Evolutionary conservation across 139 green algal genomes (phyloP).

Genomic region (Pedinophyceae sp.): DNA sequence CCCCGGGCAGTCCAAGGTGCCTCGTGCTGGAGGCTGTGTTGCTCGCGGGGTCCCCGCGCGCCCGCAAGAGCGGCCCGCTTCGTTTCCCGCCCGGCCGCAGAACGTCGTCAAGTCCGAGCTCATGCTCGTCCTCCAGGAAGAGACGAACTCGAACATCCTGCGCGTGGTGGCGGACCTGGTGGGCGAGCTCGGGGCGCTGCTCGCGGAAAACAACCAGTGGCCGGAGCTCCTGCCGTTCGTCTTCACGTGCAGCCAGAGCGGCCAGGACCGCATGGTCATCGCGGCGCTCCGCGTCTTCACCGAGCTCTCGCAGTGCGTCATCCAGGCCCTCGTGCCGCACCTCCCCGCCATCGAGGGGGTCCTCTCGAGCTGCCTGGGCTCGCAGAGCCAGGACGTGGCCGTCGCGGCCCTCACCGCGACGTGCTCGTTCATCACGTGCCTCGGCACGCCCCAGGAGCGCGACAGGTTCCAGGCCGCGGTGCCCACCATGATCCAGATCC

Average conservation of each 20-base stretch:
- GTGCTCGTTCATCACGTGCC: slow-evolving; percentile 12
- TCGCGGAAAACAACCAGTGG: slow-evolving; percentile 35
- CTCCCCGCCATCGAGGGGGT: slow-evolving; percentile 18
- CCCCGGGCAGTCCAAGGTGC: too few relatives aligned
- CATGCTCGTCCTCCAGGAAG: too few relatives aligned
- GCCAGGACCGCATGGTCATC: slow-evolving; percentile 1
- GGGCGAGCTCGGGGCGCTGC: slow-evolving; percentile 3
- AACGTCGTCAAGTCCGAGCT: too few relatives aligned
- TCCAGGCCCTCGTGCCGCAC: slow-evolving; percentile 37
- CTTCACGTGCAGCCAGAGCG: slow-evolving; percentile 52
- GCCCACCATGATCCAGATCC: slow-evolving; percentile 51
- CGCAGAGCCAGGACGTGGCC: slow-evolving; percentile 7
- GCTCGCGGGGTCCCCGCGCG: too few relatives aligned
- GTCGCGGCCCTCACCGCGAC: slow-evolving; percentile 8
- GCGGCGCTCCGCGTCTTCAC: slow-evolving; percentile 43
- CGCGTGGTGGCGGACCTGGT: not conserved
- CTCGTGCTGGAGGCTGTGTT: too few relatives aligned
- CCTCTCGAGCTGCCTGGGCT: slow-evolving; percentile 1
- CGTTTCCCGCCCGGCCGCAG: too few relatives aligned
- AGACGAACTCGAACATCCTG: not conserved
- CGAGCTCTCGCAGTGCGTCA: slow-evolving; percentile 54
- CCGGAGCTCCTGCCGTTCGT: slow-evolving; percentile 86
- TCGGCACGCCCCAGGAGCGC: slow-evolving; percentile 22
- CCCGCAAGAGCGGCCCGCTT: too few relatives aligned
- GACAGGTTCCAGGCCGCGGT: slow-evolving; percentile 63